Conservation (phyloP, 2,329 filamentous ascomycete genomes). For the Nigrospora oryzae region DNA sequence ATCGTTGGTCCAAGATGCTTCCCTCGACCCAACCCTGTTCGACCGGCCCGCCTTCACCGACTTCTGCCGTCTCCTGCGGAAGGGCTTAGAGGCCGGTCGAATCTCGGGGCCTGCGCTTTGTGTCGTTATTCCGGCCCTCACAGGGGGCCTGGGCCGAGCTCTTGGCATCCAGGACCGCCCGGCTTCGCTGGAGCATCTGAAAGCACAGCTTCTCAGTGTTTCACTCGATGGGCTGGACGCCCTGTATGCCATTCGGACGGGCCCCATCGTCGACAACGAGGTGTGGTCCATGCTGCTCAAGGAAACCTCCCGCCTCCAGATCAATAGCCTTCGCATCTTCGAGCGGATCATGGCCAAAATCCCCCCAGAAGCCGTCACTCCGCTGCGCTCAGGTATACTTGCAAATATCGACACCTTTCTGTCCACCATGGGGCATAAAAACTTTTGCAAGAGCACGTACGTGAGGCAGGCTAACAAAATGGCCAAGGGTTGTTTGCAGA, state of each 20-base stretch:
- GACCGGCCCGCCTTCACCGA: not conserved
- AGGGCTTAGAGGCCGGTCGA: not conserved
- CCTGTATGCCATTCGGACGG: not conserved
- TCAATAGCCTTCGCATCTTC: conserved; percentile 16
- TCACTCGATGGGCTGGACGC: conserved; percentile 12
- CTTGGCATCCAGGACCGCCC: not conserved
- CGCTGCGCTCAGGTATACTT: conserved; percentile 9
- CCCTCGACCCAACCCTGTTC: not conserved
- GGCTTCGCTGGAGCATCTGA: conserved; percentile 3
- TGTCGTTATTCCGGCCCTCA: not conserved
- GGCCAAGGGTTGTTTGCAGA: conserved; percentile 7
- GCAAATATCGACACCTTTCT: conserved; percentile 8
- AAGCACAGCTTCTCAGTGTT: conserved; percentile 7
- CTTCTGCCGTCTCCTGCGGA: not conserved
- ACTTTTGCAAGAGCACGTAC: not conserved
- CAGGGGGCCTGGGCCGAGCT: not conserved
- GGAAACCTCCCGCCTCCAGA: conserved; percentile 10
- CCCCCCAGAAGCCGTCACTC: conserved; percentile 7
- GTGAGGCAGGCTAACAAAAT: conserved; percentile 15
- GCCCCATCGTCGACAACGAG: not conserved
- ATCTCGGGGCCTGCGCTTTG: not conserved
- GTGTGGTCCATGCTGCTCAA: conserved; percentile 13
- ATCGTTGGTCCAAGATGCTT: not conserved
- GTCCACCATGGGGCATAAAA: conserved; percentile 1
- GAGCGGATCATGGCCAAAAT: conserved; percentile 11